A percentile compares a stretch with the other conserved stretches of the same genome.
Evolutionary conservation across 176 grass and related monocot species (phyloP).

Genomic region (Musa acuminata): DNA sequence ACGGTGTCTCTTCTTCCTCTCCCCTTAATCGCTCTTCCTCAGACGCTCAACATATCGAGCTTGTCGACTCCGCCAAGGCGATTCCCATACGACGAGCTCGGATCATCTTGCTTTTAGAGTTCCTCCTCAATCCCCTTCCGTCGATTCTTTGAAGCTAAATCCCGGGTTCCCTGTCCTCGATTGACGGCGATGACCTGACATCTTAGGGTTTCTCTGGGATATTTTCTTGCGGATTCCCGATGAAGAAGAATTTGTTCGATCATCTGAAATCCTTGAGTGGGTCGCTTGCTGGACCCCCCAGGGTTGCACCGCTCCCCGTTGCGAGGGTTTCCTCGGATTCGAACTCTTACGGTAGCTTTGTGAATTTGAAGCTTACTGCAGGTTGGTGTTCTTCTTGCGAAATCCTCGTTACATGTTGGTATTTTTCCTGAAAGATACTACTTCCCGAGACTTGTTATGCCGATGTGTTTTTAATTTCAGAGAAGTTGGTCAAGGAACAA

Average conservation of each 20-base stretch:
- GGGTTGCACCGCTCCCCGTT: conserved; percentile 24
- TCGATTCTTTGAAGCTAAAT: background rate
- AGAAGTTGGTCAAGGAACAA: conserved; percentile 87
- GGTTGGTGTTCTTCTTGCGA: conserved; percentile 25
- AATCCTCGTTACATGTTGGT: background rate
- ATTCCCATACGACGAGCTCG: background rate
- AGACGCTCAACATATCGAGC: background rate
- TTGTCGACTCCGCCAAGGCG: background rate
- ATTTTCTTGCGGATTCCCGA: background rate
- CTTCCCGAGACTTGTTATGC: conserved; percentile 23
- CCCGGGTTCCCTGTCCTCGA: background rate
- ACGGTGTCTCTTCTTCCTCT: background rate
- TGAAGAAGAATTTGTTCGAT: conserved; percentile 79
- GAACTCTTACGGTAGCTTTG: conserved; percentile 70
- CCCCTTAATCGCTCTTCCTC: too few species aligned
- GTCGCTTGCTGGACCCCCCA: conserved; percentile 33
- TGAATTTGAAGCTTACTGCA: conserved; percentile 90
- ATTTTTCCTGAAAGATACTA: background rate
- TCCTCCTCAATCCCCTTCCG: background rate
- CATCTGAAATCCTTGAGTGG: conserved; percentile 56
- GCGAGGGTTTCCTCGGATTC: conserved; percentile 52
- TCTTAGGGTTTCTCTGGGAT: conserved; percentile 16
- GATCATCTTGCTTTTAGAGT: background rate
- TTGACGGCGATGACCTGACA: background rate
- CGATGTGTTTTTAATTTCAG: conserved; percentile 35